Evolutionary conservation across 1,139 yeast genomes (phyloP).

Genomic region (Suhomyces atakaporum): DNA sequence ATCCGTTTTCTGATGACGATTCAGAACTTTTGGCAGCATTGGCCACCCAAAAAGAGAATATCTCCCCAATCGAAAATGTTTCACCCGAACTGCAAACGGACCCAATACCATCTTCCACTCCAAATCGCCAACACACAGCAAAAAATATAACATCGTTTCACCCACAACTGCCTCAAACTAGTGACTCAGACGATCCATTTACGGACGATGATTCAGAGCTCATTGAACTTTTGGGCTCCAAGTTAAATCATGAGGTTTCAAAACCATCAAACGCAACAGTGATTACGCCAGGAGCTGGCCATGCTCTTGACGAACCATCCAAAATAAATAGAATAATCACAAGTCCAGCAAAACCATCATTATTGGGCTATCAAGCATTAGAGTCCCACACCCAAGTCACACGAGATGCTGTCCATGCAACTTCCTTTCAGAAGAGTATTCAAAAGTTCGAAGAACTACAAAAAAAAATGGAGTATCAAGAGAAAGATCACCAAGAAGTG

Average conservation of each 20-base stretch:
- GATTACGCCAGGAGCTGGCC: too few species aligned
- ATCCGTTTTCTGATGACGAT: conserved; percentile 42
- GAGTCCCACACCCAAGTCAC: conserved; percentile 4
- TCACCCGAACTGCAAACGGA: not conserved
- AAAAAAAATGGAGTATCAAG: conserved; percentile 11
- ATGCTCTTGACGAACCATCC: too few species aligned
- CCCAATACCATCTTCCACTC: not conserved
- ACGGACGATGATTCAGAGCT: conserved; percentile 29
- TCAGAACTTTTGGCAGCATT: conserved; percentile 21
- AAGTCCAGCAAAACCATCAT: too few species aligned
- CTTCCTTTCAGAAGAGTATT: conserved; percentile 31
- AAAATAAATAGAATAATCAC: too few species aligned
- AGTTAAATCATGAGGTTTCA: conserved; percentile 2
- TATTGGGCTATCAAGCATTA: too few species aligned
- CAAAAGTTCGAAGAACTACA: conserved; percentile 25
- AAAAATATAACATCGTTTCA: too few species aligned
- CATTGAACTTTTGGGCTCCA: conserved; percentile 7
- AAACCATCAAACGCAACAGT: too few species aligned
- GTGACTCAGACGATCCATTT: conserved; percentile 30
- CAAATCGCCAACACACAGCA: too few species aligned
- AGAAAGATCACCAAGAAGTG: conserved; percentile 32
- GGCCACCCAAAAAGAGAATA: conserved; percentile 5
- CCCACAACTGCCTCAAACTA: not conserved
- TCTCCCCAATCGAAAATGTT: not conserved
- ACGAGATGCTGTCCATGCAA: conserved; percentile 27